These are phyloP conservation scores for Ogataea dorogensis DNA, from an alignment of 805 yeast genomes.

Conservation along the genomic window DNA sequence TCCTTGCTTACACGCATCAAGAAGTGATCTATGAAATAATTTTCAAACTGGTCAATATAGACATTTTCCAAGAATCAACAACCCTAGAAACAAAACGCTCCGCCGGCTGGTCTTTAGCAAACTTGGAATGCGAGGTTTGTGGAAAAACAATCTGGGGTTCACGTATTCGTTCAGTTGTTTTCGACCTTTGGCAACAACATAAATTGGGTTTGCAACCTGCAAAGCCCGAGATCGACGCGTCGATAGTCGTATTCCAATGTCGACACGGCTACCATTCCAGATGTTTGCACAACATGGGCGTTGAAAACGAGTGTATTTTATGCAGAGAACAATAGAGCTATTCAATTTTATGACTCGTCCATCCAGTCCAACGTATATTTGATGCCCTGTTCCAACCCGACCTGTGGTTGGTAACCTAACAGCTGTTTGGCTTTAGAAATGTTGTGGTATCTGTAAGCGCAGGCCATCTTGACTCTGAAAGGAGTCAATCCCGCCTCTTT, in stretches of 20 bases:
- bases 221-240: slow-evolving; percentile 18
- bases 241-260: slow-evolving; percentile 59
- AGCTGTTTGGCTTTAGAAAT: slow-evolving; percentile 79
- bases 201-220: slow-evolving; percentile 16
- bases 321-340: slow-evolving; percentile 29
- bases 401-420: slow-evolving; percentile 78
- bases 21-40: slow-evolving; percentile 51
- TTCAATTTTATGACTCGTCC: slow-evolving; percentile 53
- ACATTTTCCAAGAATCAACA: slow-evolving; percentile 48
- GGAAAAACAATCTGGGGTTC: slow-evolving; percentile 73
- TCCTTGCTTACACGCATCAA: slow-evolving; percentile 64
- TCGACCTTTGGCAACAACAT: slow-evolving; percentile 56
- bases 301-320: slow-evolving; percentile 38
- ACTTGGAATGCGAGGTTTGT: slow-evolving; percentile 70
- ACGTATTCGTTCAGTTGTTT: slow-evolving; percentile 47
- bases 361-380: slow-evolving; percentile 81
- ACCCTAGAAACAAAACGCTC: slow-evolving; percentile 40
- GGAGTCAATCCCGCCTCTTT: slow-evolving; percentile 95
- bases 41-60: slow-evolving; percentile 53
- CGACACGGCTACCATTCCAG: slow-evolving; percentile 61
- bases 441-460: slow-evolving; percentile 92
- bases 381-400: slow-evolving; percentile 77
- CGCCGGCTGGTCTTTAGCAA: slow-evolving; percentile 62
- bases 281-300: slow-evolving; percentile 53
- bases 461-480: slow-evolving; percentile 86